Percentiles rank a stretch among this genome's conserved stretches.
These are phyloP conservation scores for Cryptosporidium sp. DNA, from an alignment of 169 alveolate species.

Conservation along the genomic window DNA sequence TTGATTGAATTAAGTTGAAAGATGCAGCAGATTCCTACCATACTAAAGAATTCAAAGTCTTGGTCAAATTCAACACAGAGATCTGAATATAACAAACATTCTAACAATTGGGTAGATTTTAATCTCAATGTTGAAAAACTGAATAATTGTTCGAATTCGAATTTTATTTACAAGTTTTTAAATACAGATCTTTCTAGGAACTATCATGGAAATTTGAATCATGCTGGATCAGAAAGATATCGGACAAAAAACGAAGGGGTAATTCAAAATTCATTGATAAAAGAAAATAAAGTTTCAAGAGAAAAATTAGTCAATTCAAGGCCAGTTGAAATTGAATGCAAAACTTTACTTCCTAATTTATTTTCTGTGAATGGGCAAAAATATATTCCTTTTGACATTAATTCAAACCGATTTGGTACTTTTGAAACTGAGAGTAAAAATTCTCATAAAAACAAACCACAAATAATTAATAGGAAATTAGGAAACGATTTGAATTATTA, in stretches of 20 bases:
- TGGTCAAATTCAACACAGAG: constrained; percentile 56
- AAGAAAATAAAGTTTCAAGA: not conserved
- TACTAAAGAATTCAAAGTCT: constrained; percentile 49
- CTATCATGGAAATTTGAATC: not conserved
- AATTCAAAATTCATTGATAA: not conserved
- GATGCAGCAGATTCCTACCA: not conserved
- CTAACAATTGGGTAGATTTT: not conserved
- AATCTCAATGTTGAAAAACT: not conserved
- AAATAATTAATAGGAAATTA: not conserved
- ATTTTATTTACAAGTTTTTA: not conserved
- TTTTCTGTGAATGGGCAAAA: not conserved
- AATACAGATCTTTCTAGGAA: not conserved
- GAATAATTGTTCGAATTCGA: not conserved
- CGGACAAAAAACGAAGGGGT: not conserved
- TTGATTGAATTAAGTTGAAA: not conserved
- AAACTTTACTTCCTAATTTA: not conserved
- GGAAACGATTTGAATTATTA: not conserved
- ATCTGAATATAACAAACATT: constrained; percentile 27
- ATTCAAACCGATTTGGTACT: not conserved
- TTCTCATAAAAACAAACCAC: not conserved
- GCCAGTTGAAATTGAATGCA: not conserved
- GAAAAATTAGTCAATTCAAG: not conserved
- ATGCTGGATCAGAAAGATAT: not conserved
- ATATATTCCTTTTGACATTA: not conserved
- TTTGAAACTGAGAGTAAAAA: not conserved